Base-by-base conservation (phyloP, 768 basidiomycete genomes). In the Hericium erinaceus region DNA sequence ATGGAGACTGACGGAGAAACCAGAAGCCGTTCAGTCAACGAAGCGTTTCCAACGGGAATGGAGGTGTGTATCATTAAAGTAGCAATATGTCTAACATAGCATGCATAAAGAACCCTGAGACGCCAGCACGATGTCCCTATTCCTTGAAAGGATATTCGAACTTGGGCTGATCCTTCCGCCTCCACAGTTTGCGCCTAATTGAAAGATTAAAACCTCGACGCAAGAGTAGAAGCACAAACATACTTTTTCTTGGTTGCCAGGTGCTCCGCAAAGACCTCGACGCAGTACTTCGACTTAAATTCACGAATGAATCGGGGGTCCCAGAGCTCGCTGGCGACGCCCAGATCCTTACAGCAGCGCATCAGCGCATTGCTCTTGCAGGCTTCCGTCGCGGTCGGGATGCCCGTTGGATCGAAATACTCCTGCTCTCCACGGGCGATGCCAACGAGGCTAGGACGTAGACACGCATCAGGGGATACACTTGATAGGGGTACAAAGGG, bases 281-380 rank as follows among this genome's bases (percentile, higher is more conserved):
- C 65, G 64, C 90, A 92, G 65, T 95, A 63, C 65, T 92, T 79
- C 2, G 79, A 70, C 73, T 95, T 98, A 79, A 95, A 98, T 65
- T 88, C 83, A 33, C 93, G 86, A 64, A 98, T 94, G 72, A 95
- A 98, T 0, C 89, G 85, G 24, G 95, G 95, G 67, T 98, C 95
- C 94, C 95, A 98, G 22, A 98, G 83, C 72, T 98, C 95, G 69
- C 92, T 94, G 0, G 95, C 95, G 63, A 98, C 79, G 11, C 95
- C 95, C 41, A 98, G 74, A 67, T 98, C 95, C 68, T 98, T 98
- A 74, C 92, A 94, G 70, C 95, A 98, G 37, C 95, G 78, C 95
- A 98, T 97, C 33, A 98, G 75, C 0, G 95, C 95, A 61, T 98
- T 98, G 67, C 90, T 92, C 72, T 98, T 98, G 74, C 89, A 92